phyloP scores from a whole-genome alignment of 1,284 basidiomycete species.

The Cutaneotrichosporon dermatis region DNA sequence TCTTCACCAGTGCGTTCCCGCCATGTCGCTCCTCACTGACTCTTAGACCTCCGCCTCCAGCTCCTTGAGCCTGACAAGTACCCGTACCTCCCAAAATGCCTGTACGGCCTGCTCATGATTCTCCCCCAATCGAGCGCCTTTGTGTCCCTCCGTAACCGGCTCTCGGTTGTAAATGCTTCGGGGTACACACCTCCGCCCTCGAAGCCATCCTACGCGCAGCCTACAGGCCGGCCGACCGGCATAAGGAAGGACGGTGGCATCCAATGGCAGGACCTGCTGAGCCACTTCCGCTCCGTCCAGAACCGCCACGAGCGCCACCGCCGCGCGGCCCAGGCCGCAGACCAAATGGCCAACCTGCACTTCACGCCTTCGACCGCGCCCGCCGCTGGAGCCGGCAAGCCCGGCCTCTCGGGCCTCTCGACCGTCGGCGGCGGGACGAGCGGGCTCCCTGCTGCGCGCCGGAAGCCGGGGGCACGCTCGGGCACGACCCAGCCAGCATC shows the following conservation, averaged over 20 bases:
- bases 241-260: slow-evolving; percentile 71
- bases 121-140: slow-evolving; percentile 96
- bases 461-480: slow-evolving; percentile 11
- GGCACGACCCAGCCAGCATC: background rate
- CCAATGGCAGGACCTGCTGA: slow-evolving; percentile 86
- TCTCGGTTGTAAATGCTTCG: slow-evolving; percentile 90
- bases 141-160: slow-evolving; percentile 84
- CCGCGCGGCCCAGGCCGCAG: slow-evolving; percentile 50
- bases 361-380: slow-evolving; percentile 41
- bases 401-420: slow-evolving; percentile 5
- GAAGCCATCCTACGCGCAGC: slow-evolving; percentile 34
- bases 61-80: slow-evolving; percentile 94
- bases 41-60: slow-evolving; percentile 84
- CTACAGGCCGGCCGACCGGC: slow-evolving; percentile 57
- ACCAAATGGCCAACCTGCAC: slow-evolving; percentile 27
- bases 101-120: slow-evolving; percentile 96
- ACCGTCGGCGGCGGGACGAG: no score
- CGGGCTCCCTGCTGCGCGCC: slow-evolving; percentile 8
- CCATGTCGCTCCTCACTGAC: background rate
- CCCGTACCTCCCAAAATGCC: slow-evolving; percentile 93
- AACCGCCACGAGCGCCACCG: slow-evolving; percentile 80
- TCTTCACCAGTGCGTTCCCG: slow-evolving; percentile 77
- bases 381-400: slow-evolving; percentile 2
- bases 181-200: slow-evolving; percentile 68
- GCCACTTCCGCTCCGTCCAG: slow-evolving; percentile 76